These are phyloP conservation scores for Bombardia bombarda DNA, from an alignment of 495 filamentous ascomycete species.

Conservation along the genomic window DNA sequence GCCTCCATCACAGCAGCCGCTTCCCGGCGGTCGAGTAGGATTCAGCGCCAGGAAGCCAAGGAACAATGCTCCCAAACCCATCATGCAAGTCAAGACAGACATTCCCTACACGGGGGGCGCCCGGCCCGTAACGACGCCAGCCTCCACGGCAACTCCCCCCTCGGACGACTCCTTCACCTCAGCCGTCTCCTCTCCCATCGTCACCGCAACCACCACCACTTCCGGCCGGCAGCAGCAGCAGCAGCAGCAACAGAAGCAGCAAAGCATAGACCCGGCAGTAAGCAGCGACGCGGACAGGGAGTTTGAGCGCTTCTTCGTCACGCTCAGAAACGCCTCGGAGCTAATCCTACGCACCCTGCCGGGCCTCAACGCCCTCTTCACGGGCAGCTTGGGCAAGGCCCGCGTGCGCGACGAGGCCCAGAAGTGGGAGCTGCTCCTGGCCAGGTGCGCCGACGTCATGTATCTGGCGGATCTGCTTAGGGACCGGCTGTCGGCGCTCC, in stretches of 20 bases:
- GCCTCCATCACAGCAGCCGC: not conserved
- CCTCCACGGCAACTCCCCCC: slow-evolving; percentile 43
- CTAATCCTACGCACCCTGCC: slow-evolving; percentile 56
- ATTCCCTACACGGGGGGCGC: slow-evolving; percentile 10
- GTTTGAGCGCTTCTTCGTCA: slow-evolving; percentile 69
- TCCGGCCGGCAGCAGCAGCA: not conserved
- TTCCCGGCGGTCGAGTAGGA: not conserved
- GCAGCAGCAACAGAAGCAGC: too few species aligned
- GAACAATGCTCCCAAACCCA: slow-evolving; percentile 2
- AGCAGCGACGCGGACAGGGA: slow-evolving; percentile 45
- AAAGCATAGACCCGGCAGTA: too few species aligned
- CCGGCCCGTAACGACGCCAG: not conserved
- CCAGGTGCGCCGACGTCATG: slow-evolving; percentile 48
- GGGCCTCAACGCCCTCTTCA: slow-evolving; percentile 51
- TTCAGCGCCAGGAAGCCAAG: slow-evolving; percentile 1
- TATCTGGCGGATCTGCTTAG: slow-evolving; percentile 54
- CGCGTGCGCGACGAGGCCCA: slow-evolving; percentile 40
- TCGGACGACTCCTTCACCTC: slow-evolving; percentile 68
- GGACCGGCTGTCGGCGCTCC: slow-evolving; percentile 56
- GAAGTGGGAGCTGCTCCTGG: slow-evolving; percentile 56
- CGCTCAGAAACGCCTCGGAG: slow-evolving; percentile 55
- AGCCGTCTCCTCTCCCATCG: slow-evolving; percentile 30
- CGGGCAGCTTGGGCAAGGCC: slow-evolving; percentile 35
- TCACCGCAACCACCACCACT: not conserved
- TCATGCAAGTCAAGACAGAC: slow-evolving; percentile 18